Evolutionary conservation across 2,329 filamentous ascomycete species (phyloP), one percentile per base, ranked within the genome.

Genomic region (Pseudogymnoascus sp.): DNA sequence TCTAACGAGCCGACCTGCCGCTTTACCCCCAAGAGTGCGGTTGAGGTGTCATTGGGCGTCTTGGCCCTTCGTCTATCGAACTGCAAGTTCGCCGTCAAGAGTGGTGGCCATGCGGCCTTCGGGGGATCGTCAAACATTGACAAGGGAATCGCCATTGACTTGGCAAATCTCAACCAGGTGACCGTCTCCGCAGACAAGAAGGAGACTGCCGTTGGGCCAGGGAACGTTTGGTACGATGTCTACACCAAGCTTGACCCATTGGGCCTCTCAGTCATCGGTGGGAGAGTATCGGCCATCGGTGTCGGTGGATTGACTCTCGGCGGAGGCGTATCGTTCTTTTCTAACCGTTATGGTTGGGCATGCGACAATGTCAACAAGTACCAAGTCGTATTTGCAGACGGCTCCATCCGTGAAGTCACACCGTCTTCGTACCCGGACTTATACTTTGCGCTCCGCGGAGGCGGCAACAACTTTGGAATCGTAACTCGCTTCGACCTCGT

Each of bases 391-490:
- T 66, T 75, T n/a, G 71, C 72, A 3, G 63, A 69, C 41, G 72
- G 72, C 21, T 62, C 64, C 6, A 64, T 73, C 51, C 63, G 66
- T 2, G 67, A 69, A 36, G 72, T 69, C 31, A 71, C 69, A 41
- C 62, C 61, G 15, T 27, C 65, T 9, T 66, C 64, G 13, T 67
- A 72, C 62, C 13, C 65, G 5, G 82, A 84, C 59, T 73, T 86
- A 8, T 84, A 75, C 71, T 76, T 74, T 66, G 81, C 79, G 0
- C 76, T 85, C 4, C 79, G 79, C 60, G 84, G 83, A 5, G 83
- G 83, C n/a, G 78, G 80, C 15, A 81, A 78, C 69, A 84, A 82
- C 68, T 84, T 80, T 64, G 83, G 81, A 42, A 75, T 81, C 62
- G 76, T 81, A 13, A 80, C 79, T 8, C 73, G 73, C 10, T 81